Conservation (phyloP, 2,329 filamentous ascomycete species). For the Dactylellina parvicollis region DNA sequence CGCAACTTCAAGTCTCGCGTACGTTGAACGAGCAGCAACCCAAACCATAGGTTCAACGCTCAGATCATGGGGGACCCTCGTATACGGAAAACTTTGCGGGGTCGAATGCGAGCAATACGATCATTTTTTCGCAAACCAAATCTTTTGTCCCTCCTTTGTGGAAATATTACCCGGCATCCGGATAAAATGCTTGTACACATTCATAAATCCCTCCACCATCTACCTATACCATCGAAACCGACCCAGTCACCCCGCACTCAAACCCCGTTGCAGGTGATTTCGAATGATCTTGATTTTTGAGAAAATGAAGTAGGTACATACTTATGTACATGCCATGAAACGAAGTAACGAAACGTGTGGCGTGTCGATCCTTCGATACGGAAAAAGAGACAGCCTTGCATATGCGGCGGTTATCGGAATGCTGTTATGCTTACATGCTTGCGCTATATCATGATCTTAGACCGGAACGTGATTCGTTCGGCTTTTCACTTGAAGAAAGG, state of each 20-base stretch:
- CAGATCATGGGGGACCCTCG: not conserved
- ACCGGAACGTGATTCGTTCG: slow-evolving; percentile 29
- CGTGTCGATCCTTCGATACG: slow-evolving; percentile 49
- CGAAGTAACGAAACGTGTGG: slow-evolving; percentile 42
- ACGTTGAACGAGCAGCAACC: not conserved
- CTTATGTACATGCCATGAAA: not conserved
- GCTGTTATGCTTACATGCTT: not conserved
- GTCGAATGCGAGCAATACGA: slow-evolving; percentile 9
- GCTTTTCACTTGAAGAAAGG: slow-evolving; percentile 13
- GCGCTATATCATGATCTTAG: slow-evolving; percentile 24
- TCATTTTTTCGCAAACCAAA: too few relatives aligned
- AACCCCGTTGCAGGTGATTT: slow-evolving; percentile 39
- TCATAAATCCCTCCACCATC: slow-evolving; percentile 42
- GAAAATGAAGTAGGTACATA: not conserved
- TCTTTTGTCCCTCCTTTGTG: slow-evolving; percentile 1
- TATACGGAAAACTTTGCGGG: slow-evolving; percentile 37
- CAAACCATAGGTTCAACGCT: not conserved
- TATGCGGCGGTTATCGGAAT: slow-evolving; percentile 24
- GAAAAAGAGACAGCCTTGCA: slow-evolving; percentile 19
- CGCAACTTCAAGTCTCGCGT: not conserved
- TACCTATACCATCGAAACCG: not conserved
- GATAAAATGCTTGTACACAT: slow-evolving; percentile 34
- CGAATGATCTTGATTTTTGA: not conserved
- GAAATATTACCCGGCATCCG: slow-evolving; percentile 38
- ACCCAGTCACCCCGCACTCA: slow-evolving; percentile 48